These are phyloP conservation scores for Botrytis aclada DNA, from an alignment of 2,329 filamentous ascomycete genomes.

Conservation along the genomic window DNA sequence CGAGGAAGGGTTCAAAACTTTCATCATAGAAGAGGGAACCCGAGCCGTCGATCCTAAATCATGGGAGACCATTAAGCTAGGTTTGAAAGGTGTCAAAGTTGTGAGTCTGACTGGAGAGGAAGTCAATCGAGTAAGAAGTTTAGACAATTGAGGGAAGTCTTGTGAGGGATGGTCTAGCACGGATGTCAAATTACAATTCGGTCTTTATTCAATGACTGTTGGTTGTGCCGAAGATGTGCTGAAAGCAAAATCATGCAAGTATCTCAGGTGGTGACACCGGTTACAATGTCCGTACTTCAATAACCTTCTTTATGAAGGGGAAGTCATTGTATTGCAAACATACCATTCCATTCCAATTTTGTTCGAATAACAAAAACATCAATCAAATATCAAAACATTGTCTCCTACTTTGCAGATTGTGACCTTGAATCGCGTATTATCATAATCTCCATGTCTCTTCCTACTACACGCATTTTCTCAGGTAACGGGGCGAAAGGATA, in stretches of 20 bases:
- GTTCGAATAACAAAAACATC: neutral
- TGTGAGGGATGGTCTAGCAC: slow-evolving; percentile 59
- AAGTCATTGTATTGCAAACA: slow-evolving; percentile 31
- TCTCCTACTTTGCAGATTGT: neutral
- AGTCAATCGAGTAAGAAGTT: slow-evolving; percentile 39
- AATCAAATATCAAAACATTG: neutral
- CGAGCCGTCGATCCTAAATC: slow-evolving; percentile 62
- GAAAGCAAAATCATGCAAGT: slow-evolving; percentile 55
- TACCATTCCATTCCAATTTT: neutral
- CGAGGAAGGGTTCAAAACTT: slow-evolving; percentile 72
- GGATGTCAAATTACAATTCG: slow-evolving; percentile 99
- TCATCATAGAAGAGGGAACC: slow-evolving; percentile 75
- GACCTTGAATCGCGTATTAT: neutral
- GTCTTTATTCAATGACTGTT: slow-evolving; percentile 75
- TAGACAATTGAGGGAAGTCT: neutral
- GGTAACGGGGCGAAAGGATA: neutral
- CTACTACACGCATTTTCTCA: neutral
- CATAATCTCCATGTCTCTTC: neutral
- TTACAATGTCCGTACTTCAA: slow-evolving; percentile 25
- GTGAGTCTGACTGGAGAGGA: slow-evolving; percentile 56
- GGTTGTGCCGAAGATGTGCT: slow-evolving; percentile 99
- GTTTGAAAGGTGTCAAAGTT: slow-evolving; percentile 58
- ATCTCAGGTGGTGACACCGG: slow-evolving; percentile 37
- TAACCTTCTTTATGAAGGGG: slow-evolving; percentile 25
- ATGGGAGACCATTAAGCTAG: slow-evolving; percentile 57